Base-by-base conservation (phyloP, 164 flowering plant species). In the Stephania yunnanensis region DNA sequence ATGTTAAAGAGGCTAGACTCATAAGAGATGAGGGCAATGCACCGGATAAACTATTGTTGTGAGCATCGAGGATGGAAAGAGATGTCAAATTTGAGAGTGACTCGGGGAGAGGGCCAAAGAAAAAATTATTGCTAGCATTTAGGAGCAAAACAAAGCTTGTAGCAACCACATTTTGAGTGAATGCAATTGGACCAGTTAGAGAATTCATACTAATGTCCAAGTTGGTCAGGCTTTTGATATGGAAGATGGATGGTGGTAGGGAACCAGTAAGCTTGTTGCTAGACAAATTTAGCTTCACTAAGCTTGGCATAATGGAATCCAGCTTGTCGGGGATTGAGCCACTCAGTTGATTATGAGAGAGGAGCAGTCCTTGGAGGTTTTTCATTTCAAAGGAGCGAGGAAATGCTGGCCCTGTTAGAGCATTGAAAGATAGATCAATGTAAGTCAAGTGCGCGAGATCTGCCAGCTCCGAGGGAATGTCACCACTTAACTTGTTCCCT, bases 351-450 rank as follows among this genome's bases (percentile, higher is more conserved):
- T 89, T 89, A 66, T 86, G 79, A 30, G 93, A 86, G 75, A 89
- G 85, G 67, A 81, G 50, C 25, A 89, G 87, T 20, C 90, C 90
- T 76, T 88, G 91, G 70, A 89, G 89, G 50, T 78, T 85, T 67
- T 69, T 77, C 71, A 77, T 72, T 36, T 69, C 69, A 73, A 83
- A 75, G 58, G 79, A 77, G 29, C 70, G 71, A 45, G 89, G 87
- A 48, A 82, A 45, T n/a, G 80, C 72, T 0, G 81, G 82, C 15
- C 90, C 90, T 31, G 85, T 74, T 5, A 89, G 73, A 68, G 68
- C 70, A 77, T 89, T 89, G 78, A 72, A 82, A 71, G 93, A 89
- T 48, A 89, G 81, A 78, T 89, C 89, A 15, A 89, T 84, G 71
- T 68, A 69, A 9, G 87, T 86, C 74, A 89, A 79, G 83, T 85